A percentile compares a stretch with the other conserved stretches of the same genome.
Evolutionary conservation across 805 yeast genomes (phyloP).

Genomic region (Candida loeiensis): DNA sequence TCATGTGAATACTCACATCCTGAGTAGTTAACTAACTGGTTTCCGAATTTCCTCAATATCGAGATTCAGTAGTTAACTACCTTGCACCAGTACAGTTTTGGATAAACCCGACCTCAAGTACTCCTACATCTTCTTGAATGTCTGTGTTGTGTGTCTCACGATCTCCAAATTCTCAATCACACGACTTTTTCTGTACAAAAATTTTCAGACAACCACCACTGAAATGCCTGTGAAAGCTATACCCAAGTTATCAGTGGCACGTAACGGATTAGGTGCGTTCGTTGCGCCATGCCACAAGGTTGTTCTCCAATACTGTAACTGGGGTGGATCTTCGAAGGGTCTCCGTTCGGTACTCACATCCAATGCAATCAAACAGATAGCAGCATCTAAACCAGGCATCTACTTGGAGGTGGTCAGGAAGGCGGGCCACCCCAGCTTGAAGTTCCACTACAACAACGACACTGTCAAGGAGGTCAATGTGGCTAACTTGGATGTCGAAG

Average conservation of each 20-base stretch:
- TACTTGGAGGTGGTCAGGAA: slow-evolving; percentile 68
- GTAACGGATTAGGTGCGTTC: slow-evolving; percentile 76
- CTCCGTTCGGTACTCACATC: slow-evolving; percentile 62
- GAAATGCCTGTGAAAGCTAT: slow-evolving; percentile 59
- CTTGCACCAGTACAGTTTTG: too few species aligned
- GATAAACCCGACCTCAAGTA: background rate
- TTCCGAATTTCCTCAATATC: too few species aligned
- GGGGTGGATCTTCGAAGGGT: slow-evolving; percentile 94
- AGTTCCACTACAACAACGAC: slow-evolving; percentile 37
- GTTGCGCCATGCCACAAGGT: slow-evolving; percentile 73
- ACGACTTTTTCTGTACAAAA: slow-evolving; percentile 1
- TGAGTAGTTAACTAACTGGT: too few species aligned
- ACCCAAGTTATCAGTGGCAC: slow-evolving; percentile 53
- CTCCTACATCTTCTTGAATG: background rate
- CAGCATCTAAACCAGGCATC: slow-evolving; percentile 58
- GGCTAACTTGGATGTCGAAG: slow-evolving; percentile 60
- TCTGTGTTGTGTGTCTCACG: too few species aligned
- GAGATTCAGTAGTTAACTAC: too few species aligned
- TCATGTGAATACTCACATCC: too few species aligned
- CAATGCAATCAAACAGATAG: slow-evolving; percentile 52
- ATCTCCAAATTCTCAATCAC: background rate
- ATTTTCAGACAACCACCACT: slow-evolving; percentile 1
- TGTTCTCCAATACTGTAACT: slow-evolving; percentile 80
- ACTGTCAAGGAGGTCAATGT: slow-evolving; percentile 56
- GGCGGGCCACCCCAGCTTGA: slow-evolving; percentile 76